Base-by-base conservation (phyloP, 192 early-diverging fungal genomes). In the Geranomyces michiganensis region DNA sequence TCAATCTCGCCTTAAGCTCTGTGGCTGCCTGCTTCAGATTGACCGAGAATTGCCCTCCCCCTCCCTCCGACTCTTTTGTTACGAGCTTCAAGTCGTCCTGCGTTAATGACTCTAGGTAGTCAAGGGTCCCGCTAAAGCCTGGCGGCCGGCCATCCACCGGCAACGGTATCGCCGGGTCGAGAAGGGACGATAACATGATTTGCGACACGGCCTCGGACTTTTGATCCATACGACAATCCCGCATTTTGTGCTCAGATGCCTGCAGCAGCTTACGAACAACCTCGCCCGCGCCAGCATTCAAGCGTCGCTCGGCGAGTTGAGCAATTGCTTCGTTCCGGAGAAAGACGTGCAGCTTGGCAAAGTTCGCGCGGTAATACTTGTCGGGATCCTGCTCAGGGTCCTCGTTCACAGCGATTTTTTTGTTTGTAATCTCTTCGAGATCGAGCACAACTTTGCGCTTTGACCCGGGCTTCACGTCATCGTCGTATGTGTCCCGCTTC, bases 31-130 rank as follows among this genome's bases (percentile, higher is more conserved):
- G 22, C 5, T 58, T 26, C 36, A 84, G 48, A 29, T 60, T 70
- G 32, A 72, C 67, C 6, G 69, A 24, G 58, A 78, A 84, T 33
- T 72, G 71, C 15, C 79, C 82, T 17, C 77, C 79, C 21, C 77
- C 79, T 1, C 65, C 66, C 36, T 79, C 79, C 36, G 78, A 80
- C 27, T 58, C 62, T 49, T 79, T 84, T 17, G 56, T 67, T 41
- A 84, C 64, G 62, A 84, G 56, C 15, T 51, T 45, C 24, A 66
- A 68, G 17, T 73, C 62, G 22, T 80, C 82, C 22, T 73, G 48
- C 12, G 78, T 68, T 2, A 83, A 69, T 29, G 70, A 43, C 17
- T 79, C 71, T 19, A 80, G 22, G 58, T 83, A 83, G 31, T 80
- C 79, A 5, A 83, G 46, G 27, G 65, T 22, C n/a, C 64, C 63